Conservation (phyloP, 1,284 basidiomycete species). For the Coniferiporia sulphurascens region DNA sequence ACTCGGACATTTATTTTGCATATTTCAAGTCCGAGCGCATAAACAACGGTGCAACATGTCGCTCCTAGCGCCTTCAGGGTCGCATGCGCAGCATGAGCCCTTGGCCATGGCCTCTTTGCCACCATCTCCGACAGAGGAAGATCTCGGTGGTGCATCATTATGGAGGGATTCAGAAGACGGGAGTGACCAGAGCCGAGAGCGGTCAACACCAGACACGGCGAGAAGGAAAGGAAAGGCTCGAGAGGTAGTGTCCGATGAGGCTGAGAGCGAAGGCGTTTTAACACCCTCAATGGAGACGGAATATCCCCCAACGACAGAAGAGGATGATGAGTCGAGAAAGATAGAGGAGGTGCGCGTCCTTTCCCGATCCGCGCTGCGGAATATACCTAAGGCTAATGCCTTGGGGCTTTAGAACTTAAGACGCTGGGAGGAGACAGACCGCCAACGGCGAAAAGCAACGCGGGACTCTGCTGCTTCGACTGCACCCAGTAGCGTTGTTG, state of each 20-base stretch:
- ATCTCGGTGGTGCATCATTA: conserved; percentile 8
- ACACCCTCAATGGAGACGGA: conserved; percentile 16
- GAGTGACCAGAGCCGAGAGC: background rate
- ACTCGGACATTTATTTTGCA: background rate
- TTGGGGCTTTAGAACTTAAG: conserved; percentile 55
- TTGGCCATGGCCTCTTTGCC: conserved; percentile 20
- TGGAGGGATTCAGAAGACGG: conserved; percentile 16
- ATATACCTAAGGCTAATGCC: background rate
- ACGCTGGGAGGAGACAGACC: conserved; percentile 69
- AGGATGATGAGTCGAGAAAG: conserved; percentile 57
- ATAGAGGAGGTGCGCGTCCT: conserved; percentile 57
- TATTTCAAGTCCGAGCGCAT: background rate
- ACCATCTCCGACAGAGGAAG: conserved; percentile 22
- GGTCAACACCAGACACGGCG: background rate
- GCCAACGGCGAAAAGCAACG: conserved; percentile 59
- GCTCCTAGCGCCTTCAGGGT: conserved; percentile 12
- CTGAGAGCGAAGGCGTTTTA: conserved; percentile 30
- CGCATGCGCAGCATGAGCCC: conserved; percentile 16
- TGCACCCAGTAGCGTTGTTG: conserved; percentile 43
- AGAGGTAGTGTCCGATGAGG: conserved; percentile 21
- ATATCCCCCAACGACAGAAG: conserved; percentile 65
- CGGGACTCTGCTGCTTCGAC: conserved; percentile 41
- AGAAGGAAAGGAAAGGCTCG: conserved; percentile 16
- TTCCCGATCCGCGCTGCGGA: background rate
- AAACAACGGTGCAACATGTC: conserved; percentile 5